A percentile compares a stretch with the other conserved stretches of the same genome.
phyloP scores from a whole-genome alignment of 768 basidiomycete species.

The Arthromyces matolae region DNA sequence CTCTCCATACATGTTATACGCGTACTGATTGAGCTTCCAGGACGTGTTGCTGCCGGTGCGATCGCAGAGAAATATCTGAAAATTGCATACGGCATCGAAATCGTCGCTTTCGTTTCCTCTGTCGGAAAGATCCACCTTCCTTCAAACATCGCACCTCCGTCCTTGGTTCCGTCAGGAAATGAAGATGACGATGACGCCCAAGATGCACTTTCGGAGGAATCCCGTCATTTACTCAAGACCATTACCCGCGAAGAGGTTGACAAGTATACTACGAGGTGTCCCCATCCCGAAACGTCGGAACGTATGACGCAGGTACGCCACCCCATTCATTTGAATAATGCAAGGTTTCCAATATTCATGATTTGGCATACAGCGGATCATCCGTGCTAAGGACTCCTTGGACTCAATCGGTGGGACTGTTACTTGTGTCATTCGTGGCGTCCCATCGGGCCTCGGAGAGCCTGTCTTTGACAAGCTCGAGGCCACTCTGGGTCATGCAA shows the following conservation, averaged over 20 bases:
- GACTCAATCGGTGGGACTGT: conserved; percentile 99
- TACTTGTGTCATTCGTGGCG: conserved; percentile 91
- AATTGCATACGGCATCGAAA: conserved; percentile 83
- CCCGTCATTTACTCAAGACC: conserved; percentile 69
- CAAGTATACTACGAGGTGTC: conserved; percentile 82
- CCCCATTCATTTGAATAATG: not conserved
- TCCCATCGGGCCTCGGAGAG: conserved; percentile 90
- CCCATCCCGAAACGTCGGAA: conserved; percentile 83
- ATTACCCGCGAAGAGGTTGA: conserved; percentile 89
- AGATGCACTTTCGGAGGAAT: conserved; percentile 82
- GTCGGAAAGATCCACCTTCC: conserved; percentile 92
- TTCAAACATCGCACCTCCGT: conserved; percentile 39
- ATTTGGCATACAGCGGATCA: conserved; percentile 67
- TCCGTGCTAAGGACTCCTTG: conserved; percentile 82
- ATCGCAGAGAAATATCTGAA: conserved; percentile 96
- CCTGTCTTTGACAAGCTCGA: conserved; percentile 99
- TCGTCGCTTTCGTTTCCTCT: conserved; percentile 94
- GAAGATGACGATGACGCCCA: conserved; percentile 60
- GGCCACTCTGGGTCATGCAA: conserved; percentile 91
- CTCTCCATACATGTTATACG: not conserved
- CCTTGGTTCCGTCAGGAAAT: conserved; percentile 31
- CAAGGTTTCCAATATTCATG: conserved; percentile 2
- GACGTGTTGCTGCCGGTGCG: conserved; percentile 95
- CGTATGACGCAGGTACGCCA: conserved; percentile 77
- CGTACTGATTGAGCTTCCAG: conserved; percentile 33